phyloP scores from a whole-genome alignment of 768 basidiomycete genomes.

The Mycena metata region DNA sequence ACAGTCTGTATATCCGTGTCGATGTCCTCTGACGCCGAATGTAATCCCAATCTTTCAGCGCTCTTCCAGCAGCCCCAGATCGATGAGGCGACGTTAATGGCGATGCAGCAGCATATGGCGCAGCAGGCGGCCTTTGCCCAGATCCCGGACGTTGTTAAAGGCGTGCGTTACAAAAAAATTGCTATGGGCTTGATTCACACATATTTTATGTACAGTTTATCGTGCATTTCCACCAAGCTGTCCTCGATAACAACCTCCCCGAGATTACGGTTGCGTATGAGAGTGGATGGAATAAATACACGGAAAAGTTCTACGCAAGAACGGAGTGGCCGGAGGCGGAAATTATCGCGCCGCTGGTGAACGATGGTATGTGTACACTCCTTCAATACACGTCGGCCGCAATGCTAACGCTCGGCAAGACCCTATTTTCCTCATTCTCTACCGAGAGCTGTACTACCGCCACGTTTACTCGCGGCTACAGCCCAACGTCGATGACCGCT shows the following conservation, averaged over 20 bases:
- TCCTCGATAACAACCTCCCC: conserved; percentile 89
- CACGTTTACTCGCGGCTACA: conserved; percentile 96
- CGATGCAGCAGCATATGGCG: conserved; percentile 87
- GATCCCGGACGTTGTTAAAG: conserved; percentile 92
- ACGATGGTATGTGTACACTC: conserved; percentile 83
- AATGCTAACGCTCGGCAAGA: conserved; percentile 58
- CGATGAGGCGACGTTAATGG: conserved; percentile 76
- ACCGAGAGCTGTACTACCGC: conserved; percentile 95
- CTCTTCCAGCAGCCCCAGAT: conserved; percentile 72
- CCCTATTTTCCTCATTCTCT: conserved; percentile 95
- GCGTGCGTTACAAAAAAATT: conserved; percentile 61
- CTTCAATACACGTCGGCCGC: neutral
- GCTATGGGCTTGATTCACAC: conserved; percentile 33
- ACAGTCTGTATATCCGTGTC: conserved; percentile 57
- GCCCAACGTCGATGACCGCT: conserved; percentile 96
- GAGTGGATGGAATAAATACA: conserved; percentile 96
- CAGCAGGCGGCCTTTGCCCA: conserved; percentile 86
- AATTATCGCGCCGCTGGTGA: conserved; percentile 92
- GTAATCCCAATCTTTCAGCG: conserved; percentile 48
- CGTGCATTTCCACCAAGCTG: conserved; percentile 94
- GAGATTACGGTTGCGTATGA: conserved; percentile 96
- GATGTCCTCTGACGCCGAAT: conserved; percentile 17
- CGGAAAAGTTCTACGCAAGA: conserved; percentile 94
- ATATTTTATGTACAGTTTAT: conserved; percentile 75
- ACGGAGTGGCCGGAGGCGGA: conserved; percentile 99